phyloP scores from a whole-genome alignment of 495 filamentous ascomycete species.

The Pseudevernia furfuracea region DNA sequence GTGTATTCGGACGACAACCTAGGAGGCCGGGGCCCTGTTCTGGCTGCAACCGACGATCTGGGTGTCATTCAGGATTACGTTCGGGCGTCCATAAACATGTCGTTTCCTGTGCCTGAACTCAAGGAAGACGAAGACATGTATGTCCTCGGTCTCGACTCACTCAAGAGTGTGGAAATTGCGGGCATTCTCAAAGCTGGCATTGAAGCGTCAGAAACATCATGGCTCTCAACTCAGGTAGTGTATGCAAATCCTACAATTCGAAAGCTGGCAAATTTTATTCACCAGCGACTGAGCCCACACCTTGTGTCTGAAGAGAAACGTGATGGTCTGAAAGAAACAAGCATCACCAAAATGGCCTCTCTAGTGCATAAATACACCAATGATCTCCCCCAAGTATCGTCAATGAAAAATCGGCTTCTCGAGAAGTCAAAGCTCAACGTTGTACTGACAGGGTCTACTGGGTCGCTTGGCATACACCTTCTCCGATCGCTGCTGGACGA shows the following conservation, averaged over 20 bases:
- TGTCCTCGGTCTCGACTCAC: constrained; percentile 20
- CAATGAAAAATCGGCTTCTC: background rate
- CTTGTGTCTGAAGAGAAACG: background rate
- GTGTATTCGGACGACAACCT: constrained; percentile 31
- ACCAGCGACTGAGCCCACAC: constrained; percentile 15
- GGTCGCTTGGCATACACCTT: constrained; percentile 33
- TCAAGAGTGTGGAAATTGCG: constrained; percentile 18
- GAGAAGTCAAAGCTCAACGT: constrained; percentile 20
- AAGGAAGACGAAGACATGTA: constrained; percentile 15
- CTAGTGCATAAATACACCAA: constrained; percentile 14
- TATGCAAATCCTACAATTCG: constrained; percentile 21
- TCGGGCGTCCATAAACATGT: background rate
- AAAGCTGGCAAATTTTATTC: constrained; percentile 9
- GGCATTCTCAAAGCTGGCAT: constrained; percentile 16
- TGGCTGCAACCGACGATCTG: constrained; percentile 10
- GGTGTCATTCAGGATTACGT: constrained; percentile 9
- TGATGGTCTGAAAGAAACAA: background rate
- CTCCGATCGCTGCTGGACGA: constrained; percentile 28
- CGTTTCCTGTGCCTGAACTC: constrained; percentile 7
- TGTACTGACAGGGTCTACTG: constrained; percentile 38
- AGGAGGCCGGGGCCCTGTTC: background rate
- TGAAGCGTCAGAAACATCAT: background rate
- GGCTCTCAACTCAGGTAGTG: constrained; percentile 16
- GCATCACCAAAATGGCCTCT: constrained; percentile 8
- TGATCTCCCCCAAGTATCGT: background rate